Percentiles rank a stretch among this genome's conserved stretches.
phyloP scores from a whole-genome alignment of 2,329 filamentous ascomycete genomes.

The Fusarium verrucosum region DNA sequence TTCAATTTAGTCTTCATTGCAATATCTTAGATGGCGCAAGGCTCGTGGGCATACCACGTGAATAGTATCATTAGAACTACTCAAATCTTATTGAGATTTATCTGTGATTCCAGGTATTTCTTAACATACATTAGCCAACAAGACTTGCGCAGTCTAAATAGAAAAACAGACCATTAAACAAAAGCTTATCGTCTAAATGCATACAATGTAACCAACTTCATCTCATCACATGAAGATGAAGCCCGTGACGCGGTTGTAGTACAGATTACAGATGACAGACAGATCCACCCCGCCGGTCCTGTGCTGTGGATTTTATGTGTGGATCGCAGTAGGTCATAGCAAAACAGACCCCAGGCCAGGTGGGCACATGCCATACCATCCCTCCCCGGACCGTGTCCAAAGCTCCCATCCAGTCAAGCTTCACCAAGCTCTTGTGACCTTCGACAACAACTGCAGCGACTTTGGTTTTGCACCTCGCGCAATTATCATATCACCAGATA shows the following conservation, averaged over 20 bases:
- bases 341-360: conserved; percentile 30
- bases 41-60: too few species aligned
- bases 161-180: not conserved
- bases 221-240: conserved; percentile 32
- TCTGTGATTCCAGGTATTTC: too few species aligned
- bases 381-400: conserved; percentile 27
- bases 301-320: too few species aligned
- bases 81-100: too few species aligned
- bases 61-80: too few species aligned
- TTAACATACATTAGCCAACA: too few species aligned
- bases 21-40: too few species aligned
- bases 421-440: conserved; percentile 13
- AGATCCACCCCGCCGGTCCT: conserved; percentile 22
- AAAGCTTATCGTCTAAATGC: not conserved
- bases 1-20: too few species aligned
- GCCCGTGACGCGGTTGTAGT: conserved; percentile 24
- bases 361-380: conserved; percentile 40
- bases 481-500: too few species aligned
- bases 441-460: not conserved
- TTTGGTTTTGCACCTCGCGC: not conserved
- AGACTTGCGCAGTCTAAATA: too few species aligned
- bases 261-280: too few species aligned
- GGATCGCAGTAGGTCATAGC: conserved; percentile 34
- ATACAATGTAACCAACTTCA: not conserved
- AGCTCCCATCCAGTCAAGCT: conserved; percentile 18